A percentile compares a stretch with the other conserved stretches of the same genome.
These are phyloP conservation scores for Tremella fuciformis DNA, from an alignment of 768 basidiomycete genomes.

Conservation along the genomic window DNA sequence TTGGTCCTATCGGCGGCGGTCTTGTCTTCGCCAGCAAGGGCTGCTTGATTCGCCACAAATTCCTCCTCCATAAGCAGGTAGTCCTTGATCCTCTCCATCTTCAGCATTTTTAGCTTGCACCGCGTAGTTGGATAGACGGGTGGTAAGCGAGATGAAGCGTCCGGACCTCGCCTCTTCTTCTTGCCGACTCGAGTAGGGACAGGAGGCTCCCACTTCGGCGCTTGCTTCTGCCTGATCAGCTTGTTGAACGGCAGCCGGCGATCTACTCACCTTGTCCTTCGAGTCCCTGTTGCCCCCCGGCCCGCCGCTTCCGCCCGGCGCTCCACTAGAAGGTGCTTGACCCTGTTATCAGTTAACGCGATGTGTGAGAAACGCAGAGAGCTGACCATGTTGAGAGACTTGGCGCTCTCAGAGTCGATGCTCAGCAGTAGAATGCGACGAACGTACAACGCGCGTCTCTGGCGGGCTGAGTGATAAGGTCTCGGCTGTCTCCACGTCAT, in stretches of 20 bases:
- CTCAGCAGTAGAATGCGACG: background rate
- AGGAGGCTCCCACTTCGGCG: conserved; percentile 96
- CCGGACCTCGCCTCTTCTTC: conserved; percentile 93
- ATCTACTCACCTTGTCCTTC: conserved; percentile 42
- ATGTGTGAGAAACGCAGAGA: background rate
- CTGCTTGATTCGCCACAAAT: conserved; percentile 51
- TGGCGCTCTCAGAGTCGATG: no score
- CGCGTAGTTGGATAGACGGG: conserved; percentile 90
- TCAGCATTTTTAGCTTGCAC: conserved; percentile 89
- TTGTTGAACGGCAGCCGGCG: background rate
- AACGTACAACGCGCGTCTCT: no score
- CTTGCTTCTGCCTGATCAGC: conserved; percentile 25
- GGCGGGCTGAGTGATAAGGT: no score
- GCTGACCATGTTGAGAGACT: conserved; percentile 8
- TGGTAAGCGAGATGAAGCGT: conserved; percentile 84
- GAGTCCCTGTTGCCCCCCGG: conserved; percentile 34
- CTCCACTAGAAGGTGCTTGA: conserved; percentile 49
- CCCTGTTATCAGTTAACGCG: conserved; percentile 27
- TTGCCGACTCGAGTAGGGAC: conserved; percentile 94
- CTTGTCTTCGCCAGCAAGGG: conserved; percentile 72
- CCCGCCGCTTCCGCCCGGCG: conserved; percentile 29
- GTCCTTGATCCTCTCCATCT: conserved; percentile 97
- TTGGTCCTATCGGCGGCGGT: conserved; percentile 89
- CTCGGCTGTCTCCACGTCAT: no score
- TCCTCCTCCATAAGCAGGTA: conserved; percentile 79